Evolutionary conservation across 148 eudicot genomes (phyloP).

Genomic region (Rhododendron molle): DNA sequence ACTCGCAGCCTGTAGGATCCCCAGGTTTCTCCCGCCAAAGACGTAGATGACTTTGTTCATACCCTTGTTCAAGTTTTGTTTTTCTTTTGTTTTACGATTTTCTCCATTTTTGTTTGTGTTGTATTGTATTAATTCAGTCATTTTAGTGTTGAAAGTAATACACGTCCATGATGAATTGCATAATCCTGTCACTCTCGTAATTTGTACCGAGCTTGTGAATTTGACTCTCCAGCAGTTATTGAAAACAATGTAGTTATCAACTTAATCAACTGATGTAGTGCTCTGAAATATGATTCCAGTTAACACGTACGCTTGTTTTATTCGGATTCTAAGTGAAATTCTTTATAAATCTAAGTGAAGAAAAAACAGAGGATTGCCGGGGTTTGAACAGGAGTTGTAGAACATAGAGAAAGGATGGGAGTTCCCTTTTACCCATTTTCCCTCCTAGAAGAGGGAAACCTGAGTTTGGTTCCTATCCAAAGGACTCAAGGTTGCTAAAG

Average conservation of each 20-base stretch:
- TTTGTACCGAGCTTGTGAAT: not conserved
- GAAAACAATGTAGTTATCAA: not conserved
- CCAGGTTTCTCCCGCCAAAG: constrained; percentile 61
- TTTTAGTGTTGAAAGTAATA: not conserved
- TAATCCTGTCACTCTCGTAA: not conserved
- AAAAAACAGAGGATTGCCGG: too few species aligned
- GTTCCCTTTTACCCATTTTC: not conserved
- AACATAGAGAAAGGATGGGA: not conserved
- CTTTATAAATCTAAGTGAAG: too few species aligned
- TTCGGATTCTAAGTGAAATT: not conserved
- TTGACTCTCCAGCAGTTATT: not conserved
- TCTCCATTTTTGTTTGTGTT: constrained; percentile 21
- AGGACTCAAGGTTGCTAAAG: too few species aligned
- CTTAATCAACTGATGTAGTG: not conserved
- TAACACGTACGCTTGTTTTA: not conserved
- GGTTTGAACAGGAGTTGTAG: not conserved
- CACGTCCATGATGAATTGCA: not conserved
- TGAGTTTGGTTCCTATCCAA: too few species aligned
- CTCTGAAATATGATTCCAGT: not conserved
- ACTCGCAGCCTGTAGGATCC: constrained; percentile 41
- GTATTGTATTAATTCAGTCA: constrained; percentile 5
- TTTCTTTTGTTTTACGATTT: not conserved
- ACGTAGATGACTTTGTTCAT: constrained; percentile 46
- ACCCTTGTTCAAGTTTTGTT: not conserved
- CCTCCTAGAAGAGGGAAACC: not conserved